Base-by-base conservation (phyloP, 2,329 filamentous ascomycete species). In the Cladorrhinum sp. region DNA sequence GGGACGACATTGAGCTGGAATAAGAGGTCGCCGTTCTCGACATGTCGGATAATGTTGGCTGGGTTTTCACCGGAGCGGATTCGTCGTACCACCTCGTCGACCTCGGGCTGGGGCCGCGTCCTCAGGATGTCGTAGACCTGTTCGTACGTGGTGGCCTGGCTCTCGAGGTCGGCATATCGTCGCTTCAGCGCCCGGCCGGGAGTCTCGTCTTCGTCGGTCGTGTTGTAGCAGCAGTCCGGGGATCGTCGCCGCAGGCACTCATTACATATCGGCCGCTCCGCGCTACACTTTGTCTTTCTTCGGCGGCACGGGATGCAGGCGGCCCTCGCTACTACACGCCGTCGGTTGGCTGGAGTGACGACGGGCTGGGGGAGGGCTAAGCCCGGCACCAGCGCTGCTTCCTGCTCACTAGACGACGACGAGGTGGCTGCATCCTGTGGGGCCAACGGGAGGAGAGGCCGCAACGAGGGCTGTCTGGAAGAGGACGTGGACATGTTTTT, bases 1-100 rank as follows among this genome's bases (percentile, higher is more conserved):
- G 62, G 62, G 13, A 57, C 32, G 2, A 60, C 52, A 25, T 27
- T 27, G n/a, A 62, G 62, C 48, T 60, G 62, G 16, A 64, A 52
- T 1, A 62, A 38, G 10, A 62, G 45, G n/a, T 58, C 48, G 3
- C 62, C 57, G 27, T 56, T 32, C 38, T 60, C 52, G 32, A 64
- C 59, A 36, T 62, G 57, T 16, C 60, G 62, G n/a, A 62, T 24
- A 20, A 62, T 55, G 32, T 52, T 49, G 7, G 48, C 29, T 20
- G 60, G 57, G 9, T 64, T 57, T 18, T 48, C 57, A 24, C 57
- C 62, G 10, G 51, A 16, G 24, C 62, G 58, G 41, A 64, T 58
- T 2, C 60, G 50, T n/a, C 49, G 53, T 20, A 64, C 25, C 3
- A 64, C 48, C 5, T 58, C 57, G 24, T 52, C 27, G 13, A 57